A percentile compares a stretch with the other conserved stretches of the same genome.
Conservation (phyloP, 768 basidiomycete genomes). For the Epithele typhae region DNA sequence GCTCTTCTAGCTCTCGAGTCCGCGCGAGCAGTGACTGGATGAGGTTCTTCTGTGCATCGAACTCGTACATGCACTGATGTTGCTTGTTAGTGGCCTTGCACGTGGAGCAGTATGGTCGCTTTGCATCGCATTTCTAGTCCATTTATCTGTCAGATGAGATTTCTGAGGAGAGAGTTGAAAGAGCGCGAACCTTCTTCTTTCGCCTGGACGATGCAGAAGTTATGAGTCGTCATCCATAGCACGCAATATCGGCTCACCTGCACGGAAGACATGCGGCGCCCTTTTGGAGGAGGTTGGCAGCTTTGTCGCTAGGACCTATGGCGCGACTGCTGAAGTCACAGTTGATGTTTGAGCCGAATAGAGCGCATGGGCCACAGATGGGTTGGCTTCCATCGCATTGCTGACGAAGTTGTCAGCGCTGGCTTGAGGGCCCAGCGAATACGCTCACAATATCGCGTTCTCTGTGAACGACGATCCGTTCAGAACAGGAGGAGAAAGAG, state of each 20-base stretch:
- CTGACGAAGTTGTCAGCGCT: too few species aligned
- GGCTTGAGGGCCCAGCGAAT: too few species aligned
- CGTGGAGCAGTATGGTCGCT: not conserved
- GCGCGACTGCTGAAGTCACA: not conserved
- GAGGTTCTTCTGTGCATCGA: not conserved
- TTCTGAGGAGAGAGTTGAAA: too few species aligned
- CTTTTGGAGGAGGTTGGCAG: not conserved
- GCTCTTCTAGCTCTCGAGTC: not conserved
- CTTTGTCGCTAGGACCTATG: not conserved
- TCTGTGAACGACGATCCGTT: not conserved
- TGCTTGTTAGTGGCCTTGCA: not conserved
- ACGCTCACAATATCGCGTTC: not conserved
- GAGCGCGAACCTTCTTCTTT: not conserved
- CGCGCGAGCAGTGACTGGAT: not conserved
- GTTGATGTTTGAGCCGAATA: not conserved
- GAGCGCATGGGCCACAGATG: not conserved
- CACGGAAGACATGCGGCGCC: slow-evolving; percentile 1
- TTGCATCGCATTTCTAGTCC: not conserved
- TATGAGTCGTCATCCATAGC: not conserved
- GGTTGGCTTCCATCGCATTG: not conserved
- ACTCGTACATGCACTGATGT: not conserved
- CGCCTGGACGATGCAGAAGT: not conserved
- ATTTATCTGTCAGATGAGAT: not conserved
- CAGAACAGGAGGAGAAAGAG: not conserved
- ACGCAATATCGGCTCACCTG: not conserved